phyloP scores from a whole-genome alignment of 108 stramenopile species.

The Stephanodiscus triporus region DNA sequence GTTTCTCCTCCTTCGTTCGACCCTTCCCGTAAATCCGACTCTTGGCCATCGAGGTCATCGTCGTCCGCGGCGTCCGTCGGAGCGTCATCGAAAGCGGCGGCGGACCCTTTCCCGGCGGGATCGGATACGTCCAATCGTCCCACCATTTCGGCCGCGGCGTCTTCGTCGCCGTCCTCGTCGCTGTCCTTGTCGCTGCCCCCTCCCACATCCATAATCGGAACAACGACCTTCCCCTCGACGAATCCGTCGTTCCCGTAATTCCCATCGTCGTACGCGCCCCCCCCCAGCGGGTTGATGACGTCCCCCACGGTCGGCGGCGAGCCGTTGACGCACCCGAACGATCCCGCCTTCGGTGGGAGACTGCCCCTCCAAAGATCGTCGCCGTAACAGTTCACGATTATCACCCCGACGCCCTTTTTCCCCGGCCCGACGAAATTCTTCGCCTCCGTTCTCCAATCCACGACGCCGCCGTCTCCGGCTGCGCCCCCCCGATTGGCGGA shows the following conservation, averaged over 20 bases:
- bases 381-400: constrained; percentile 74
- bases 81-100: neutral
- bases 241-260: no score
- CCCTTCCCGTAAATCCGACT: constrained; percentile 8
- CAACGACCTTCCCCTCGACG: no score
- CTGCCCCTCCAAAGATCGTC: constrained; percentile 79
- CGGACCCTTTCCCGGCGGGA: constrained; percentile 13
- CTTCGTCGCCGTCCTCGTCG: constrained; percentile 12
- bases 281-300: constrained; percentile 50
- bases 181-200: constrained; percentile 24
- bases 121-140: constrained; percentile 15
- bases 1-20: constrained; percentile 20
- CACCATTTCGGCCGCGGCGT: neutral
- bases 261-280: constrained; percentile 65
- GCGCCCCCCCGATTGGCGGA: neutral
- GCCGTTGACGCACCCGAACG: constrained; percentile 1
- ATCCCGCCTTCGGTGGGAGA: constrained; percentile 18
- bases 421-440: constrained; percentile 50
- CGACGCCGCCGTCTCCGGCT: neutral
- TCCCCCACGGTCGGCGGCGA: constrained; percentile 2
- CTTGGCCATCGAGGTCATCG: constrained; percentile 11
- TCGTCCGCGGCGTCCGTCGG: constrained; percentile 3
- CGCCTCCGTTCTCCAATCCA: constrained; percentile 7
- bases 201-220: no score
- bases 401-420: constrained; percentile 72